Evolutionary conservation across 164 flowering plant genomes (phyloP), one percentile per base, ranked within the genome.

Genomic region (Piper longum): DNA sequence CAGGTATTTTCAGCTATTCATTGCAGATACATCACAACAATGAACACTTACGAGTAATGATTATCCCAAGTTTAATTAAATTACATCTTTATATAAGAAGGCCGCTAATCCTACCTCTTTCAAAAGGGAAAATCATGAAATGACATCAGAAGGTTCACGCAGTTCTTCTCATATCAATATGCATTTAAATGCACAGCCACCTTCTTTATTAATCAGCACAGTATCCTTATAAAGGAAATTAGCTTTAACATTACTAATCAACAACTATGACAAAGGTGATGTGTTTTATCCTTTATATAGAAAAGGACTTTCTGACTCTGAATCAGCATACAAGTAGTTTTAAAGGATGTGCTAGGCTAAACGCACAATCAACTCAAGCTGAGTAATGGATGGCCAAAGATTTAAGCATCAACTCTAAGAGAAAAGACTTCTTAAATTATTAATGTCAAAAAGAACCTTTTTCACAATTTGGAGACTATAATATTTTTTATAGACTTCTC

Each of bases 41-140:
- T 9, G 55, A 43, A 36, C 9, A 13, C 12, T n/a, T 8, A 1
- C 26, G 9, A 9, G 4, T 5, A 5, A 36, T 16, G 3, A 57
- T 57, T 4, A 26, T 26, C 41, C 60, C 16, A 26, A 55, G 18
- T 43, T 41, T 14, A 55, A 57, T 48, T 7, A 65, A 43, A 3
- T 9, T 18, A 41, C n/a, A 9, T 43, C 48, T 9, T 26, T 48
- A 1, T 16, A 7, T 41, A 41, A 56, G 0, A 51, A 11, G 17
- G 1, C 43, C 51, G 72, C 64, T 52, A n/a, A 66, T 36, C 36
- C 61, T 67, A 91, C 99, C 98, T 95, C 96, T 64, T 79, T 79
- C 73, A 86, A 68, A 52, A 89, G 76, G 55, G 71, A 74, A 77
- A 95, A 84, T 16, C 83, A 71, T 71, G 82, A 64, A 62, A 44